Evolutionary conservation across 805 yeast species (phyloP), one percentile per base, ranked within the genome.

Genomic region (Lachancea sp.): DNA sequence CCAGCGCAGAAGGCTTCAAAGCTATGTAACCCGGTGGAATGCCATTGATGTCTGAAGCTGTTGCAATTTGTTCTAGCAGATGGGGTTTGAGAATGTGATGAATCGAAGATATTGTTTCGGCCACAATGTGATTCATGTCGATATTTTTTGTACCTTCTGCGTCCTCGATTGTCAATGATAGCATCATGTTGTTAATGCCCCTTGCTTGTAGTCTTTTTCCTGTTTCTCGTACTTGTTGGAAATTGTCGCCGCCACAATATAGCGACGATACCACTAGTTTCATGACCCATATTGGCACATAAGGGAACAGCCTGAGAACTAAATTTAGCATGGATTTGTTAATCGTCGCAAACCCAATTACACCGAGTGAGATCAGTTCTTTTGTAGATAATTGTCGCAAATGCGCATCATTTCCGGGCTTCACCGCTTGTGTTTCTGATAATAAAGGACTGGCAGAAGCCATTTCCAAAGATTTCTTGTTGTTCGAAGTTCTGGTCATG

Each of bases 21-120:
- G 96, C 97, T 42, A 87, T 84, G 62, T 86, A 89, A 19, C 96
- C 96, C 2, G 96, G 86, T 8, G 95, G 88, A 23, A 90, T 76
- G 12, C 76, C 70, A 58, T 84, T 81, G 48, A 81, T 67, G 47
- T 71, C 70, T 39, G 61, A 62, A 4, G 68, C 67, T 7, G 45
- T 46, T 4, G 54, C 61, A 49, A 83, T 71, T 60, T 80, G 77
- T 35, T 69, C 63, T 29, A 77, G 57, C n/a, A 89, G 74, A 59
- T 82, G 85, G 12, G 92, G 90, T 25, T 75, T 71, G 55, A 83
- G 67, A 31, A 87, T 78, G 31, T 78, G 74, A 34, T 72, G 72
- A 37, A 89, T 72, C 9, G 95, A 83, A 34, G 69, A 67, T 43
- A 76, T 69, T 15, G 90, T 83, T 58, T 80, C 81, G 15, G 62